Conservation (phyloP, 495 filamentous ascomycete genomes). For the Aspergillus baeticus region DNA sequence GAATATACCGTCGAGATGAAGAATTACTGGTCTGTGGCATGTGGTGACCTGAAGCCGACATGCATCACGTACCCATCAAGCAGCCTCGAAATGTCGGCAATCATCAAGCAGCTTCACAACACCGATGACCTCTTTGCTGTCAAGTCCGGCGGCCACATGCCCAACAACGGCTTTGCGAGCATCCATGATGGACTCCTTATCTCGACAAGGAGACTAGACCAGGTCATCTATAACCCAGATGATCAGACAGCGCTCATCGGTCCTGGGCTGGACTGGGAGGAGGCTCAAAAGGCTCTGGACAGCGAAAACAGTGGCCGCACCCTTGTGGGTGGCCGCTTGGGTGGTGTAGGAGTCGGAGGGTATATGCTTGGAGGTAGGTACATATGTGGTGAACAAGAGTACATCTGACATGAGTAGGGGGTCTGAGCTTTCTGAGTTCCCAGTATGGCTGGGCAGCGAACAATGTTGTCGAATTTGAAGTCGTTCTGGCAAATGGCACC, state of each 20-base stretch:
- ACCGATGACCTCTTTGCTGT: constrained; percentile 38
- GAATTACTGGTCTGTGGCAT: constrained; percentile 43
- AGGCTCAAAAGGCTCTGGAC: constrained; percentile 34
- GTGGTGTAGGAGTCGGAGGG: constrained; percentile 32
- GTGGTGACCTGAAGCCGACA: constrained; percentile 38
- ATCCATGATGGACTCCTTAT: constrained; percentile 41
- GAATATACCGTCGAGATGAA: constrained; percentile 27
- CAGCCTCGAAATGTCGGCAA: constrained; percentile 34
- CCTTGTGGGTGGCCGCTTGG: constrained; percentile 30
- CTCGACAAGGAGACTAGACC: constrained; percentile 38
- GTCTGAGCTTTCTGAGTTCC: constrained; percentile 50
- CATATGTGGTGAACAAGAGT: not conserved
- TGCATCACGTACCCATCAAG: constrained; percentile 41
- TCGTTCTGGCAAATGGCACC: constrained; percentile 55
- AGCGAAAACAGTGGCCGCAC: constrained; percentile 18
- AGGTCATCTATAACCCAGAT: constrained; percentile 32
- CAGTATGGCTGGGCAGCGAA: constrained; percentile 59
- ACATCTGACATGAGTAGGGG: constrained; percentile 24
- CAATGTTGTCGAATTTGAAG: constrained; percentile 52
- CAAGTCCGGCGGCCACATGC: constrained; percentile 46
- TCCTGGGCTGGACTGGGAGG: constrained; percentile 41
- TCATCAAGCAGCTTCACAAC: constrained; percentile 38
- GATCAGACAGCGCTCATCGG: constrained; percentile 39
- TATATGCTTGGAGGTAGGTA: constrained; percentile 39
- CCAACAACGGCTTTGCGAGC: constrained; percentile 44